These are phyloP conservation scores for Fraxinus anomala DNA, from an alignment of 257 asterid species.

Conservation along the genomic window DNA sequence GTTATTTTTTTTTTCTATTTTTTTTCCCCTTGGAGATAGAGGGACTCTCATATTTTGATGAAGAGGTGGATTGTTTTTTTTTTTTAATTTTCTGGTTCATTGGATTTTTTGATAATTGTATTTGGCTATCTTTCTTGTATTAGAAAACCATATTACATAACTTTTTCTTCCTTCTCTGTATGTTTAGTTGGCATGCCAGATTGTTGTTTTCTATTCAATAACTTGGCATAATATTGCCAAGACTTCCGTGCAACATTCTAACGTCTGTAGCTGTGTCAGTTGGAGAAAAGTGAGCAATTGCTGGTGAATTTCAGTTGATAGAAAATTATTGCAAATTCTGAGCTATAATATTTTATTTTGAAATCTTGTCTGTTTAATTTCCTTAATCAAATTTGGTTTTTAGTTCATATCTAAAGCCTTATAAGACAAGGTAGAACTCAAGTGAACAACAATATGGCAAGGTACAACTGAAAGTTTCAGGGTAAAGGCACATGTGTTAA, in stretches of 20 bases:
- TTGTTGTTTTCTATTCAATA: not conserved
- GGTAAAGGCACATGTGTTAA: no score
- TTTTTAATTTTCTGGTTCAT: not conserved
- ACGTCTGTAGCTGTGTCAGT: not conserved
- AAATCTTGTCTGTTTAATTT: no score
- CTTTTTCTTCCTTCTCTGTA: not conserved
- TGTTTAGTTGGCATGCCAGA: not conserved
- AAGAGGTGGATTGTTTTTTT: not conserved
- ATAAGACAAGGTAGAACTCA: no score
- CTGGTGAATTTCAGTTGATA: no score
- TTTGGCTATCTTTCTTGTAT: not conserved
- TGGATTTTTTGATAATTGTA: not conserved
- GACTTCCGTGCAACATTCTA: not conserved
- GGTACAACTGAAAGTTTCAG: no score
- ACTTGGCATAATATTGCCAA: not conserved
- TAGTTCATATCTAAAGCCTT: no score
- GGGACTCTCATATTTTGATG: not conserved
- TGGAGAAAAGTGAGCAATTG: not conserved
- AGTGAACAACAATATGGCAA: no score
- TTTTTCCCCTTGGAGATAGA: not conserved
- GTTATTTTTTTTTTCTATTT: no score
- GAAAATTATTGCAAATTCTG: no score
- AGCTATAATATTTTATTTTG: not conserved
- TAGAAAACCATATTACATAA: no score
- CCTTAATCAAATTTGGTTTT: not conserved